phyloP scores from a whole-genome alignment of 2,329 filamentous ascomycete genomes.

The Aspergillus fumigatus region DNA sequence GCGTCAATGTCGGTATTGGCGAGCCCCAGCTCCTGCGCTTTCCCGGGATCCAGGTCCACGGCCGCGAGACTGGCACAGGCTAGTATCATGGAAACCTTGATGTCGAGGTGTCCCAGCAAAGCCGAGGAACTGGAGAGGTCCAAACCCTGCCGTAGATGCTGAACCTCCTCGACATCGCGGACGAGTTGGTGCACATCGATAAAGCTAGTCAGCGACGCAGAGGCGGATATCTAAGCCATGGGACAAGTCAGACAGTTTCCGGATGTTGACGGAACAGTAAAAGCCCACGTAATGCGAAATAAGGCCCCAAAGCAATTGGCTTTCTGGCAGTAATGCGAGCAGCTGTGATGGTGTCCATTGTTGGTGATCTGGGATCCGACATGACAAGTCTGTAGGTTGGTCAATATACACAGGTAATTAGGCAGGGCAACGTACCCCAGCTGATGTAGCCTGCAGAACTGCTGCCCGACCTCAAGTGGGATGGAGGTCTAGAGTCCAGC shows the following conservation, averaged over 20 bases:
- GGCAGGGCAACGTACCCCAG: neutral
- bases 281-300: neutral
- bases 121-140: neutral
- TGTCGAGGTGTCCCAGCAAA: neutral
- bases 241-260: neutral
- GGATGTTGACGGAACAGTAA: too few relatives aligned
- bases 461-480: neutral
- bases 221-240: neutral
- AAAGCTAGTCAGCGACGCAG: neutral
- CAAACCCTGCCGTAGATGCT: neutral
- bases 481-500: neutral
- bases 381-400: neutral
- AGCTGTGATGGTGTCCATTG: neutral
- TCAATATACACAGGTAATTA: neutral
- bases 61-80: neutral
- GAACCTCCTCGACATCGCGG: neutral
- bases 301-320: neutral
- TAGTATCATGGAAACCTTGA: neutral
- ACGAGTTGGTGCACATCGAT: neutral
- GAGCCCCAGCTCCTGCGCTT: neutral
- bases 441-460: neutral
- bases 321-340: neutral
- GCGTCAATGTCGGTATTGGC: neutral
- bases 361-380: too few relatives aligned
- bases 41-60: neutral